These are phyloP conservation scores for Xylaria curta DNA, from an alignment of 495 filamentous ascomycete genomes.

Conservation along the genomic window DNA sequence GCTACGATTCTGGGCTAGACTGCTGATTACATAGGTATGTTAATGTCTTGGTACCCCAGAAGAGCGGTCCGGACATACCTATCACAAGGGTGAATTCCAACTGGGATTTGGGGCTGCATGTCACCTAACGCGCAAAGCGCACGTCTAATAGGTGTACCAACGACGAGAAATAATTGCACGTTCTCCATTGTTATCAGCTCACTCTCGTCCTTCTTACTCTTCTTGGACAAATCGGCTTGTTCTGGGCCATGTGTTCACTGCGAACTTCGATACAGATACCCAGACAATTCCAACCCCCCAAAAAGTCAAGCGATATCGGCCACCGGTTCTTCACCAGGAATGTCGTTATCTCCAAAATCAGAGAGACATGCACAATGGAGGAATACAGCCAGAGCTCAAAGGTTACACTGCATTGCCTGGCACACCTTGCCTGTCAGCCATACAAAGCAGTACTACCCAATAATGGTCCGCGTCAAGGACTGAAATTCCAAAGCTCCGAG, in stretches of 20 bases:
- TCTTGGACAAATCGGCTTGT: background rate
- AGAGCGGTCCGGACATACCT: background rate
- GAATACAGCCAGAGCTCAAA: background rate
- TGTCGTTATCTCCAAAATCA: conserved; percentile 7
- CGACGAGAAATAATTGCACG: background rate
- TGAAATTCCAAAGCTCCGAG: background rate
- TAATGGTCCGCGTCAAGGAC: background rate
- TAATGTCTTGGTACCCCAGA: conserved; percentile 2
- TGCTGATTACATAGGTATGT: no score
- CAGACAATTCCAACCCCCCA: background rate
- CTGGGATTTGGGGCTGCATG: background rate
- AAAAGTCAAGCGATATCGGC: conserved; percentile 21
- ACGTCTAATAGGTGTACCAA: background rate
- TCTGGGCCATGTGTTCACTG: background rate
- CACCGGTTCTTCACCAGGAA: background rate
- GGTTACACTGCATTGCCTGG: conserved; percentile 17
- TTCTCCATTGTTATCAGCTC: background rate
- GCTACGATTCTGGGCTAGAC: background rate
- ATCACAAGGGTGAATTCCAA: background rate
- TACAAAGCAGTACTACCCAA: background rate
- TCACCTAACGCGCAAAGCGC: background rate
- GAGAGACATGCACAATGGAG: background rate
- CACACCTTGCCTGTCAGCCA: background rate
- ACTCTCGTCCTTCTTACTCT: background rate
- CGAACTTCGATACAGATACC: background rate